phyloP scores from a whole-genome alignment of 2,329 filamentous ascomycete genomes.

The Canariomyces notabilis region DNA sequence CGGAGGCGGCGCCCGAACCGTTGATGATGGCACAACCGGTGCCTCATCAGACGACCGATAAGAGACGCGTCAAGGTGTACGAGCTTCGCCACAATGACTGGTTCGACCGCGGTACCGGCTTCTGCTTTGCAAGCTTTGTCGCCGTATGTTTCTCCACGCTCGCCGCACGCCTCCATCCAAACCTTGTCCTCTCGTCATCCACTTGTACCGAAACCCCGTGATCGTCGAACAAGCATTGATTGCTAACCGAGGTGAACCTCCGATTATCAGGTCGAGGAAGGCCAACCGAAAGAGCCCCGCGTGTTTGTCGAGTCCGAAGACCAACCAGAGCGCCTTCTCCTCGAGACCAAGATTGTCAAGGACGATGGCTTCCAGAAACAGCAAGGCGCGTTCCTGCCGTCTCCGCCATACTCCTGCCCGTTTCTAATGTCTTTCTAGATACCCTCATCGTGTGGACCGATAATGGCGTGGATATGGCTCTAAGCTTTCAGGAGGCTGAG shows the following conservation, averaged over 20 bases:
- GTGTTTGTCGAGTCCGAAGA: slow-evolving; percentile 94
- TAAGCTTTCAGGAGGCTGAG: slow-evolving; percentile 96
- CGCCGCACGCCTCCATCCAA: background rate
- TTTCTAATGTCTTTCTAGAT: slow-evolving; percentile 50
- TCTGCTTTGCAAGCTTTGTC: slow-evolving; percentile 74
- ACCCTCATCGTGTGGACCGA: slow-evolving; percentile 99
- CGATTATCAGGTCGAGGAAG: slow-evolving; percentile 46
- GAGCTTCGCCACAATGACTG: slow-evolving; percentile 98
- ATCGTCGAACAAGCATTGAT: background rate
- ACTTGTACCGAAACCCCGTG: background rate
- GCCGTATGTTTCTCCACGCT: slow-evolving; percentile 51
- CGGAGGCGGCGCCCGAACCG: slow-evolving; percentile 54
- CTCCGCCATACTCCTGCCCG: slow-evolving; percentile 25
- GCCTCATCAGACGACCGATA: slow-evolving; percentile 63
- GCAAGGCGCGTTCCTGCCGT: slow-evolving; percentile 60
- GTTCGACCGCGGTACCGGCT: slow-evolving; percentile 96
- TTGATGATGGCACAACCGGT: slow-evolving; percentile 68
- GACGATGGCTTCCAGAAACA: slow-evolving; percentile 98
- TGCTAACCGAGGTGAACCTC: slow-evolving; percentile 4
- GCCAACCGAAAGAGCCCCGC: slow-evolving; percentile 70
- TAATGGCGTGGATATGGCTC: slow-evolving; percentile 89
- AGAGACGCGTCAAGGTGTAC: slow-evolving; percentile 93
- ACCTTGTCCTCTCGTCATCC: background rate
- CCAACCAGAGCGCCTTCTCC: slow-evolving; percentile 71
- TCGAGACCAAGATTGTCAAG: slow-evolving; percentile 86